Base-by-base conservation (phyloP, 164 flowering plant species). In the Nymphaea colorata region DNA sequence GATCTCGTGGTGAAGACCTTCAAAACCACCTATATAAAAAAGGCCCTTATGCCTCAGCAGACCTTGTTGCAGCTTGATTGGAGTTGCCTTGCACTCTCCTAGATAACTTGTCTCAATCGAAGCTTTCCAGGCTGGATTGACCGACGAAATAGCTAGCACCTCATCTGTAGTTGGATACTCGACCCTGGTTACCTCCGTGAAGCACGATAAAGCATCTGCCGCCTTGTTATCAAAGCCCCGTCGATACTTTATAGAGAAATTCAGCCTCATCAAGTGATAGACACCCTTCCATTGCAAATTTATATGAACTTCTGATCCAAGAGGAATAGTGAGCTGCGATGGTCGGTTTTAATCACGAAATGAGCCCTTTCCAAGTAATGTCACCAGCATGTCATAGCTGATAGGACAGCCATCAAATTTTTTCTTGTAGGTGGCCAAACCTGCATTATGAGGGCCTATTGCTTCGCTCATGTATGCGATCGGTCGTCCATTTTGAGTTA, bases 351-450 rank as follows among this genome's bases (percentile, higher is more conserved):
- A 3, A 65, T 16, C 43, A 65, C 3, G n/a, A 65, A 65, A 4
- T 43, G 25, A 5, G 44, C 3, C 6, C 68, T 68, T 10, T 64
- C n/a, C 15, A 66, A 15, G 43, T 70, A 70, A 16, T 53, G 68
- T 0, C 73, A n/a, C n/a, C n/a, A n/a, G 8, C 25, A 64, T 59
- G 18, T 43, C 6, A 65, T 64, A 6, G 59, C 68, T 8, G 41
- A 4, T 3, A 66, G 64, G 6, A 70, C n/a, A 5, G 71, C 73
- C 47, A 76, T 2, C 6, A 76, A 76, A 10, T 42, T 72, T 73
- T 42, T 67, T 76, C 59, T 76, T 70, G 70, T 76, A 76, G 3
- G 67, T 64, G 17, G 70, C 66, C 2, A 70, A 7, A 2, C 53
- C 0, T 0, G 55, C 15, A 57, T 53, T 16, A 12, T 1, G 36